These are phyloP conservation scores for Phytopythium chamaehyphon DNA, from an alignment of 352 stramenopile species.

Conservation along the genomic window DNA sequence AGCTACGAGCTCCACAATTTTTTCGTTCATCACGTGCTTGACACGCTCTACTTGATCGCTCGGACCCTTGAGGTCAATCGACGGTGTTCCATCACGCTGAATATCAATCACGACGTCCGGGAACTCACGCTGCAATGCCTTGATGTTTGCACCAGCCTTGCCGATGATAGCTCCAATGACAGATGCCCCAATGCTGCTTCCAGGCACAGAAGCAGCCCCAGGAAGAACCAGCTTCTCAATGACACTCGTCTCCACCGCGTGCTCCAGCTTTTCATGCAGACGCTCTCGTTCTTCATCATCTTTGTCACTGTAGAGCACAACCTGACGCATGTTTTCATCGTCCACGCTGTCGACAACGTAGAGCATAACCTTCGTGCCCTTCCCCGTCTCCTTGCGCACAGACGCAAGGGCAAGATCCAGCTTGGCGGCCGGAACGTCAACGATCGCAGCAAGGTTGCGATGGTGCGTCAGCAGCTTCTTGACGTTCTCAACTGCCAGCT, in stretches of 20 bases:
- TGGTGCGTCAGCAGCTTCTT: conserved; percentile 49
- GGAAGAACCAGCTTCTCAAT: conserved; percentile 49
- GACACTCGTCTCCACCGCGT: conserved; percentile 45
- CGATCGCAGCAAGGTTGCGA: conserved; percentile 37
- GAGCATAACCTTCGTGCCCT: conserved; percentile 36
- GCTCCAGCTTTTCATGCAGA: conserved; percentile 58
- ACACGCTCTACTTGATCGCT: conserved; percentile 45
- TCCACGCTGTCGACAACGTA: conserved; percentile 33
- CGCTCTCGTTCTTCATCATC: conserved; percentile 56
- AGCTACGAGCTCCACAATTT: conserved; percentile 54
- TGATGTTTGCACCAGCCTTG: conserved; percentile 77
- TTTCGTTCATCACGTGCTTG: conserved; percentile 63
- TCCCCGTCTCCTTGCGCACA: conserved; percentile 41
- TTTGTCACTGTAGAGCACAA: conserved; percentile 47
- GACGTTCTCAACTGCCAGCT: conserved; percentile 53
- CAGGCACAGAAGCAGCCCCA: background rate
- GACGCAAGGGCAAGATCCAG: conserved; percentile 46
- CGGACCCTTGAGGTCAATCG: conserved; percentile 55
- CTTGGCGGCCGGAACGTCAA: conserved; percentile 39
- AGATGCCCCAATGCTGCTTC: conserved; percentile 23
- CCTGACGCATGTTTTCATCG: conserved; percentile 30
- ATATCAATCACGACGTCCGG: conserved; percentile 63
- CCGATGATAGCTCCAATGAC: conserved; percentile 73
- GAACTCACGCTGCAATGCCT: conserved; percentile 61
- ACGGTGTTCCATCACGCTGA: conserved; percentile 31